Percentiles rank a stretch among this genome's conserved stretches.
phyloP scores from a whole-genome alignment of 2,329 filamentous ascomycete genomes.

The Myriosclerotinia scirpicola region DNA sequence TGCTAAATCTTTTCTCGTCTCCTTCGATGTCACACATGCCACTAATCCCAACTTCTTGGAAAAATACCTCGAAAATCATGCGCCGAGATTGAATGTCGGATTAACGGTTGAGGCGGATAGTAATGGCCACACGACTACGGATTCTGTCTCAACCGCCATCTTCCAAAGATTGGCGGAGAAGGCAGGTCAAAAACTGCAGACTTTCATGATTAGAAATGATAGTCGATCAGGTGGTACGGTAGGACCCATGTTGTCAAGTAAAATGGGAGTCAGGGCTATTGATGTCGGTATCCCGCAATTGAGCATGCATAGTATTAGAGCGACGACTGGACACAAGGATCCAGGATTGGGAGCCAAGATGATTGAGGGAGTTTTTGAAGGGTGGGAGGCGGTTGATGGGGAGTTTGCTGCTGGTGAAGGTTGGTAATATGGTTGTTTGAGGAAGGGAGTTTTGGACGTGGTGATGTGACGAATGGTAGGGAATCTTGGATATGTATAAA shows the following conservation, averaged over 20 bases:
- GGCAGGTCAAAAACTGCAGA: conserved; percentile 69
- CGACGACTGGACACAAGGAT: conserved; percentile 81
- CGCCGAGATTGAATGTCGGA: conserved; percentile 85
- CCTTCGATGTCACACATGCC: conserved; percentile 89
- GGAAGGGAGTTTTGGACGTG: no score
- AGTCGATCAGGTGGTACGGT: conserved; percentile 87
- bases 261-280: conserved; percentile 77
- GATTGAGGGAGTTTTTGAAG: conserved; percentile 86
- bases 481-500: no score
- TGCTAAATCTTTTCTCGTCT: conserved; percentile 88
- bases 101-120: conserved; percentile 77
- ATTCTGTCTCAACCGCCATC: conserved; percentile 79
- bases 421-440: conserved; percentile 33
- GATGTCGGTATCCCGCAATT: conserved; percentile 90
- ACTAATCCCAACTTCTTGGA: conserved; percentile 91
- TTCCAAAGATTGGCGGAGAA: conserved; percentile 77
- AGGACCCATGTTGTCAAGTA: conserved; percentile 76
- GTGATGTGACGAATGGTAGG: no score
- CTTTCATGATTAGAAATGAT: conserved; percentile 96
- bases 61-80: conserved; percentile 81
- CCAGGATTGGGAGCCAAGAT: conserved; percentile 84
- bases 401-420: conserved; percentile 57
- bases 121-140: conserved; percentile 96
- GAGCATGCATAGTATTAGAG: conserved; percentile 90
- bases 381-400: conserved; percentile 79